Evolutionary conservation across 352 stramenopile species (phyloP).

Genomic region (Globisporangium viniferum): DNA sequence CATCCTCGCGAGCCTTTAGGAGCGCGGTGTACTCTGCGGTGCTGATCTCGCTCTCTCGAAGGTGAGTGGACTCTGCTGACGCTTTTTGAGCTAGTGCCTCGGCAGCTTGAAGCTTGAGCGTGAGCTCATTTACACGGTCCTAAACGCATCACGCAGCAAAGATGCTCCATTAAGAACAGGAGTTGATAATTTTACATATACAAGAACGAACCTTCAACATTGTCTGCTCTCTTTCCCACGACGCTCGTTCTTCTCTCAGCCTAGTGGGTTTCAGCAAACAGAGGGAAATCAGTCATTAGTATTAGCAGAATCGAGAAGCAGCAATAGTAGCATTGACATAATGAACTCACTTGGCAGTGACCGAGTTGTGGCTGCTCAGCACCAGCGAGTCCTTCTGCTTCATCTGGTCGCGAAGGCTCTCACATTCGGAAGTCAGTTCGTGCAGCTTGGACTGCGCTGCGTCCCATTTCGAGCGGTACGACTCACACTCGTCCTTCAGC

Average conservation of each 20-base stretch:
- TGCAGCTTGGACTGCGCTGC: slow-evolving; percentile 56
- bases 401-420: slow-evolving; percentile 62
- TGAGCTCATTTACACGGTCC: slow-evolving; percentile 50
- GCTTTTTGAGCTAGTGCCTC: slow-evolving; percentile 36
- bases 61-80: slow-evolving; percentile 12
- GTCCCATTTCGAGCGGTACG: slow-evolving; percentile 45
- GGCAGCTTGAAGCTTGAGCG: slow-evolving; percentile 54
- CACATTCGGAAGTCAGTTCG: slow-evolving; percentile 45
- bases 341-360: slow-evolving; percentile 43
- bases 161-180: not conserved
- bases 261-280: slow-evolving; percentile 17
- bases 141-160: slow-evolving; percentile 3
- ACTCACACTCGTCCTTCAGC: slow-evolving; percentile 49
- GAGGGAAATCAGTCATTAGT: not conserved
- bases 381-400: slow-evolving; percentile 75
- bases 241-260: slow-evolving; percentile 51
- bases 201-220: slow-evolving; percentile 37
- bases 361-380: slow-evolving; percentile 52
- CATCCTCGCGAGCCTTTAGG: slow-evolving; percentile 42
- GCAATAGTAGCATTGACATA: not conserved
- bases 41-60: slow-evolving; percentile 24
- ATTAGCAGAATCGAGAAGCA: not conserved
- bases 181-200: not conserved
- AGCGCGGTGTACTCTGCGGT: slow-evolving; percentile 20
- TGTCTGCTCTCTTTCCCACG: slow-evolving; percentile 47